phyloP scores from a whole-genome alignment of 306 rosid genomes.

The Nissolia schottii region DNA sequence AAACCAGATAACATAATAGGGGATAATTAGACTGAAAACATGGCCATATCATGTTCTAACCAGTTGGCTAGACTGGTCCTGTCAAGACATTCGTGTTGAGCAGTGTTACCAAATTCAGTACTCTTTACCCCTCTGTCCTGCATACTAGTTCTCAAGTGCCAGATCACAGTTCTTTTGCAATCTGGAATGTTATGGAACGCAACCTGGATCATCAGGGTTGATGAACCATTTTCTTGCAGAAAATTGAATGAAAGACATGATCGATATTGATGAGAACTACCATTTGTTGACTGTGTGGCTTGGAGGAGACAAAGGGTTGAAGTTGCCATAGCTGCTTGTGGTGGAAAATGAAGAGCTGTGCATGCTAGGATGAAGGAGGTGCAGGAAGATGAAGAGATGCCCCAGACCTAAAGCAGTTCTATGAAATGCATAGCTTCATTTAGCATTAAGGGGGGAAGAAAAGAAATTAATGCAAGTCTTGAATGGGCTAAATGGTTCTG shows the following conservation, averaged over 20 bases:
- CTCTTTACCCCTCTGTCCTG: neutral
- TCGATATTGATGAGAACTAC: neutral
- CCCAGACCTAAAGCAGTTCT: neutral
- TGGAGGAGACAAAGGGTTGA: neutral
- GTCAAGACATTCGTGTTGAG: neutral
- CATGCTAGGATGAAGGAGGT: neutral
- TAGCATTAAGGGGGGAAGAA: neutral
- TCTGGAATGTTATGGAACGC: neutral
- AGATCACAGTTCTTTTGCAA: neutral
- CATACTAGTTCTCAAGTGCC: neutral
- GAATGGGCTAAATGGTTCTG: neutral
- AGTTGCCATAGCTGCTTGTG: neutral
- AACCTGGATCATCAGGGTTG: neutral
- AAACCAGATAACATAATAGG: neutral
- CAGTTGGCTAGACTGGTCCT: neutral
- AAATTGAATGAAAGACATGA: neutral
- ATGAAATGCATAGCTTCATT: neutral
- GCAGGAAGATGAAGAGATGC: neutral
- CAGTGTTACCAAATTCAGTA: neutral
- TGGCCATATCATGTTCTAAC: neutral
- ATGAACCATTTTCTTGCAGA: neutral
- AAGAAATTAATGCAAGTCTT: neutral
- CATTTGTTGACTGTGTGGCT: neutral
- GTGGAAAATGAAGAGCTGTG: neutral
- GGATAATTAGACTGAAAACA: neutral